A percentile compares a stretch with the other conserved stretches of the same genome.
Evolutionary conservation across 2,329 filamentous ascomycete species (phyloP).

Genomic region (Septoria linicola): DNA sequence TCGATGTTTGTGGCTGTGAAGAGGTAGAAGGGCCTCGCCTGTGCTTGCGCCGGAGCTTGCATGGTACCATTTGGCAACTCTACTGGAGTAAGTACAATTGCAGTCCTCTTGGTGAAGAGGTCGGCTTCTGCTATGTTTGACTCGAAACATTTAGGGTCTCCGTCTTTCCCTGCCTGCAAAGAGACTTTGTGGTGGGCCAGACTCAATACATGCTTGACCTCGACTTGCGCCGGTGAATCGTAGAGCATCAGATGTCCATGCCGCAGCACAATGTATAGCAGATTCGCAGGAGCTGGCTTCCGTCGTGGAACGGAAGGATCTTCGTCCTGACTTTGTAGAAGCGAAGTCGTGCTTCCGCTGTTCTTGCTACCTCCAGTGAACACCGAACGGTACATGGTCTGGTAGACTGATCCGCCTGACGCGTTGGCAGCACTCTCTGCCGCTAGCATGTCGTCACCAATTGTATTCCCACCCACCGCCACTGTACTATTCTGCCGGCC

Average conservation of each 20-base stretch:
- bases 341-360: slow-evolving; percentile 32
- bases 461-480: slow-evolving; percentile 8
- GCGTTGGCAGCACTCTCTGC: slow-evolving; percentile 18
- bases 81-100: slow-evolving; percentile 35
- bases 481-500: slow-evolving; percentile 22
- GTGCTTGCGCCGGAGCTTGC: slow-evolving; percentile 38
- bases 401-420: slow-evolving; percentile 91
- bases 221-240: slow-evolving; percentile 90
- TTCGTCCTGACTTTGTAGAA: slow-evolving; percentile 25
- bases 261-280: slow-evolving; percentile 51
- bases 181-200: slow-evolving; percentile 82
- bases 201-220: slow-evolving; percentile 94
- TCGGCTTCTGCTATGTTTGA: slow-evolving; percentile 79
- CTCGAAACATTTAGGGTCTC: slow-evolving; percentile 49
- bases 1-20: slow-evolving; percentile 95
- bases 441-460: slow-evolving; percentile 12
- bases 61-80: slow-evolving; percentile 27
- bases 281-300: slow-evolving; percentile 29
- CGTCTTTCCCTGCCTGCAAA: slow-evolving; percentile 67
- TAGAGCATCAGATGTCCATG: slow-evolving; percentile 97
- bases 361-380: slow-evolving; percentile 71
- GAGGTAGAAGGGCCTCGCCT: slow-evolving; percentile 76
- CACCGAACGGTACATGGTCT: slow-evolving; percentile 95
- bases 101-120: slow-evolving; percentile 79
- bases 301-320: slow-evolving; percentile 12